Percentiles rank a stretch among this genome's conserved stretches.
Conservation (phyloP, 2,329 filamentous ascomycete genomes). For the Paecilomyces sp. region DNA sequence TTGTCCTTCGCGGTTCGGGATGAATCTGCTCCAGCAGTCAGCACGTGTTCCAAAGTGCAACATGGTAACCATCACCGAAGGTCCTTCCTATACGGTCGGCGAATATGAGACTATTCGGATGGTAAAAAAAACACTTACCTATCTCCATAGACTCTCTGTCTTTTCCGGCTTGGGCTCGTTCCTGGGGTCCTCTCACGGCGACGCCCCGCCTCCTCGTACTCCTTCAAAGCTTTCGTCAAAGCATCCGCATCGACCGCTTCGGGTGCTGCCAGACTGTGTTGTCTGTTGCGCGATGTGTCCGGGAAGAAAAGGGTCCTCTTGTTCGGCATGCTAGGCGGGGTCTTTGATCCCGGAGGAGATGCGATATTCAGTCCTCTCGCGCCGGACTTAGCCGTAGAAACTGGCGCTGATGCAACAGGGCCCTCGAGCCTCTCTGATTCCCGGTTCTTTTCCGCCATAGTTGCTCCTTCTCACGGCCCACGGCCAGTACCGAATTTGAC, state of each 20-base stretch:
- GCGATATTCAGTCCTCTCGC: slow-evolving; percentile 24
- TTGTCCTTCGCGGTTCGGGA: slow-evolving; percentile 86
- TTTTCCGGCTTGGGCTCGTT: slow-evolving; percentile 61
- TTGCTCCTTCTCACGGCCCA: slow-evolving; percentile 1
- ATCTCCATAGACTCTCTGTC: slow-evolving; percentile 59
- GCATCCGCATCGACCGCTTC: slow-evolving; percentile 54
- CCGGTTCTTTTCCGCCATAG: slow-evolving; percentile 16
- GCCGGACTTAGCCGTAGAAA: not conserved
- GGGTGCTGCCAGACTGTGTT: slow-evolving; percentile 26
- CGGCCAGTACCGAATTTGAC: not conserved
- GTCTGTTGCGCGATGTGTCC: slow-evolving; percentile 17
- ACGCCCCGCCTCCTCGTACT: slow-evolving; percentile 54
- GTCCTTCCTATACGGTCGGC: not conserved
- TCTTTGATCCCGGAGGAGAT: slow-evolving; percentile 53
- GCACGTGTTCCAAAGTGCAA: not conserved
- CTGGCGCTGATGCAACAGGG: slow-evolving; percentile 2
- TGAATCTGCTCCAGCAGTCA: slow-evolving; percentile 59
- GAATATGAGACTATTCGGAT: not conserved
- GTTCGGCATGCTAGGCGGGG: slow-evolving; percentile 48
- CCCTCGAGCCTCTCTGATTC: slow-evolving; percentile 9
- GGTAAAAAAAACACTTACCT: slow-evolving; percentile 39
- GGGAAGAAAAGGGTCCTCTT: slow-evolving; percentile 39
- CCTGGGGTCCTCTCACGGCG: slow-evolving; percentile 56
- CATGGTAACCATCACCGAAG: not conserved
- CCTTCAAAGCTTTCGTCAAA: slow-evolving; percentile 54